Percentiles rank a stretch among this genome's conserved stretches.
phyloP scores from a whole-genome alignment of 257 asterid species.

The Solanum bulbocastanum region DNA sequence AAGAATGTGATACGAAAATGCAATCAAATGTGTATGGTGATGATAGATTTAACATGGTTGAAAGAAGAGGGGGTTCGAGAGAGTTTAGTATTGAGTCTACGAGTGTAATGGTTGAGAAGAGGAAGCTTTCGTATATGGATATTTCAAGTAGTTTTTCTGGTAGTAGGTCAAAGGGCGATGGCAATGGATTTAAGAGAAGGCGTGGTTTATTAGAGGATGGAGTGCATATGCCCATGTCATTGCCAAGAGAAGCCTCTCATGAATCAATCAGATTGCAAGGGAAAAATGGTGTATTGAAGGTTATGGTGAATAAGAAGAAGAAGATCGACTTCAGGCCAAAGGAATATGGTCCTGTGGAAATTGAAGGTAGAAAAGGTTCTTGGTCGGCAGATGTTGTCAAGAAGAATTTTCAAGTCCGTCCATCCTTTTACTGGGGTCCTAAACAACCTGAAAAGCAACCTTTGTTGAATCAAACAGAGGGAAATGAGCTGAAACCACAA shows the following conservation, averaged over 20 bases:
- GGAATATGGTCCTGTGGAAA: conserved; percentile 33
- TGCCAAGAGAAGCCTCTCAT: conserved; percentile 34
- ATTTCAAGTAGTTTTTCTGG: conserved; percentile 20
- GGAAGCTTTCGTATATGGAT: conserved; percentile 34
- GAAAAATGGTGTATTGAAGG: conserved; percentile 91
- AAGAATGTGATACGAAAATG: conserved; percentile 41
- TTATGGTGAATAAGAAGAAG: conserved; percentile 84
- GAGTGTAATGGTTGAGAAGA: conserved; percentile 38
- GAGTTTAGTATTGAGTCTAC: conserved; percentile 44
- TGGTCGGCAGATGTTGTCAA: conserved; percentile 28
- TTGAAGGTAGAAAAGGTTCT: conserved; percentile 36
- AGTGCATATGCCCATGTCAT: conserved; percentile 37
- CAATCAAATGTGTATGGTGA: conserved; percentile 39
- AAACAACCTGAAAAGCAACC: conserved; percentile 35
- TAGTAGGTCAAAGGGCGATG: conserved; percentile 42
- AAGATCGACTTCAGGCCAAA: conserved; percentile 31
- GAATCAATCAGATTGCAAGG: conserved; percentile 87
- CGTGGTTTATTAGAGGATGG: conserved; percentile 38
- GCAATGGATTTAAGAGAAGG: conserved; percentile 22
- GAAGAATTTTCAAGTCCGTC: conserved; percentile 21
- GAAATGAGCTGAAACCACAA: conserved; percentile 16
- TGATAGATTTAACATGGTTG: conserved; percentile 29
- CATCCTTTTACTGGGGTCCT: conserved; percentile 21
- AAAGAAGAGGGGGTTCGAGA: conserved; percentile 22
- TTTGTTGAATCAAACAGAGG: conserved; percentile 22